A percentile compares a stretch with the other conserved stretches of the same genome.
These are phyloP conservation scores for Phascolomyces articulosus DNA, from an alignment of 371 early-diverging fungal genomes.

Conservation along the genomic window DNA sequence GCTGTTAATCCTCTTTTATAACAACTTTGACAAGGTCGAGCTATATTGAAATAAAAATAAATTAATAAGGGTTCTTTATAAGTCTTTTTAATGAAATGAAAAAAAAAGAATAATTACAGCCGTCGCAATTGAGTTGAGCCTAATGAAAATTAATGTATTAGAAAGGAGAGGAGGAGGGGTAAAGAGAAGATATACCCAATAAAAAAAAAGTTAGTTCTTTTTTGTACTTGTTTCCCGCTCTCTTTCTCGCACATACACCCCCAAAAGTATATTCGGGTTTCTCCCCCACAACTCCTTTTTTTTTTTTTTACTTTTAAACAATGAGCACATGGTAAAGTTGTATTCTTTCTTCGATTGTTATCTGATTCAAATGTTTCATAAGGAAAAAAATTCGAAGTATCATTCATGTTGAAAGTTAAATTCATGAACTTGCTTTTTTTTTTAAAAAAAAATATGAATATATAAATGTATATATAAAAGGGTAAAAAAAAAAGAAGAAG, in stretches of 20 bases:
- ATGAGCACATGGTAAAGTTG: slow-evolving; percentile 45
- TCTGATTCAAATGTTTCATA: slow-evolving; percentile 9
- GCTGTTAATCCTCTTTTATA: slow-evolving; percentile 73
- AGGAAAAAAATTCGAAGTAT: slow-evolving; percentile 6
- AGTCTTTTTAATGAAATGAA: neutral
- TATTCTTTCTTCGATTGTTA: slow-evolving; percentile 24
- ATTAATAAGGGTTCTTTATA: too few relatives aligned
- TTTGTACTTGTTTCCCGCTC: neutral
- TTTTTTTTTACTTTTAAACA: slow-evolving; percentile 51
- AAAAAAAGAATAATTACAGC: slow-evolving; percentile 43
- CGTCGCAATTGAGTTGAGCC: slow-evolving; percentile 71
- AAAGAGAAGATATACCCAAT: slow-evolving; percentile 1
- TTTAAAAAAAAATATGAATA: neutral
- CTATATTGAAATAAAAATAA: too few relatives aligned
- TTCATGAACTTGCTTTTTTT: neutral
- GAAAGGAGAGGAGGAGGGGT: neutral
- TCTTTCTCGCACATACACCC: neutral
- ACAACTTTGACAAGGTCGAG: slow-evolving; percentile 87
- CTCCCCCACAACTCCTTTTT: neutral
- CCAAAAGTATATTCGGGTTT: neutral
- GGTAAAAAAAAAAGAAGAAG: too few relatives aligned
- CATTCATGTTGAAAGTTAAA: slow-evolving; percentile 4
- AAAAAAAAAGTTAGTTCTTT: neutral
- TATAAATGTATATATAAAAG: neutral
- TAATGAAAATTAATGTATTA: slow-evolving; percentile 5